These are phyloP conservation scores for Vitis cinerea DNA, from an alignment of 164 flowering plant genomes.

Conservation along the genomic window DNA sequence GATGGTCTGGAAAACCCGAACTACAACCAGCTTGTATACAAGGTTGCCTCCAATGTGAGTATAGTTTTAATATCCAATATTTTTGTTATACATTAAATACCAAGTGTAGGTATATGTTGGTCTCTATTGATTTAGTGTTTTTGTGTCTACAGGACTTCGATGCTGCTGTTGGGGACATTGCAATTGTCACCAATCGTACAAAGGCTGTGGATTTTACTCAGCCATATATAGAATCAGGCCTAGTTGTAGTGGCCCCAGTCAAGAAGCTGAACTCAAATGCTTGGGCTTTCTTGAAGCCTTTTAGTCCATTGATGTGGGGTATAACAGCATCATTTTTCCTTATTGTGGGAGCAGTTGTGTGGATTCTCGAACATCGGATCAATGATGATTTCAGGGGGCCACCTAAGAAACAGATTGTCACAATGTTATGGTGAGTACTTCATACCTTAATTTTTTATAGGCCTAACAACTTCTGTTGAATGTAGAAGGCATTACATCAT, in stretches of 20 bases:
- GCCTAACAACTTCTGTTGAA: too few species aligned
- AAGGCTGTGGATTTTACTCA: conserved; percentile 66
- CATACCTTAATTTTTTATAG: neutral
- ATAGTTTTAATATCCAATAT: neutral
- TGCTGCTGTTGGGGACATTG: conserved; percentile 70
- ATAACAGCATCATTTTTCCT: conserved; percentile 54
- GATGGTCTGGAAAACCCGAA: conserved; percentile 58
- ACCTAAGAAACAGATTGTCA: conserved; percentile 51
- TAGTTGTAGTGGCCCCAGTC: conserved; percentile 62
- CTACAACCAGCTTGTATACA: conserved; percentile 40
- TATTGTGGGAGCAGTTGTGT: conserved; percentile 56
- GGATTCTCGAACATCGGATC: conserved; percentile 65
- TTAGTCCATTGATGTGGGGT: conserved; percentile 64
- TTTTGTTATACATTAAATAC: neutral
- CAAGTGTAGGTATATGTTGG: too few species aligned
- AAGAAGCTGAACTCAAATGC: conserved; percentile 44
- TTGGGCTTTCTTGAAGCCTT: conserved; percentile 66
- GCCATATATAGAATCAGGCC: conserved; percentile 69
- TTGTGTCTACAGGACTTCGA: conserved; percentile 44
- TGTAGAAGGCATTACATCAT: too few species aligned
- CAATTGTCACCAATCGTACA: conserved; percentile 62
- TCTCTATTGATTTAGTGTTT: neutral
- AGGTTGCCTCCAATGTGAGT: conserved; percentile 48
- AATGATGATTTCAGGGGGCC: conserved; percentile 76
- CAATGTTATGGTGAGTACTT: conserved; percentile 57